phyloP scores from a whole-genome alignment of 1,284 basidiomycete species.

The Tilletiaria anomala region DNA sequence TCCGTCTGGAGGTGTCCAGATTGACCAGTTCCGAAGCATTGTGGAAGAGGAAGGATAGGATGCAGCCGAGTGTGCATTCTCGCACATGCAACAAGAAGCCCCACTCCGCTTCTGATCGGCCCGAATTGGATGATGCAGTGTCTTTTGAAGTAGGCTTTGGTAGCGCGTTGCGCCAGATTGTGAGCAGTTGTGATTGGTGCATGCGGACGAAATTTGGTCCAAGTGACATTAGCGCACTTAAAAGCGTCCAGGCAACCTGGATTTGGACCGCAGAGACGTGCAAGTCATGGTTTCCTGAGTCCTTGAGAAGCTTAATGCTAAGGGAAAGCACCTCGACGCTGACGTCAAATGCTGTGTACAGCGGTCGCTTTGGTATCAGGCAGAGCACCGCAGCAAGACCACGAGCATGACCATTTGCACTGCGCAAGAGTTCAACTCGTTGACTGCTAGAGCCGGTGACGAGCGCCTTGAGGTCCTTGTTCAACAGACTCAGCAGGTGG shows the following conservation, averaged over 20 bases:
- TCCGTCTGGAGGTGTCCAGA: slow-evolving; percentile 62
- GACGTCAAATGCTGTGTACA: slow-evolving; percentile 90
- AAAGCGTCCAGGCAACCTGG: slow-evolving; percentile 84
- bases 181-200: slow-evolving; percentile 78
- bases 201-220: slow-evolving; percentile 84
- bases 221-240: slow-evolving; percentile 77
- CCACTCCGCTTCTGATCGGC: slow-evolving; percentile 55
- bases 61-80: slow-evolving; percentile 75
- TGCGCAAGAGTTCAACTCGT: slow-evolving; percentile 56
- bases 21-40: slow-evolving; percentile 56
- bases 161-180: slow-evolving; percentile 90
- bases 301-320: slow-evolving; percentile 75
- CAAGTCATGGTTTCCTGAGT: slow-evolving; percentile 77
- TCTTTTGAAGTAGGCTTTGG: slow-evolving; percentile 83
- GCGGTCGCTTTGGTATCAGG: slow-evolving; percentile 66
- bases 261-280: slow-evolving; percentile 68
- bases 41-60: slow-evolving; percentile 71
- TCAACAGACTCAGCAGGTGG: slow-evolving; percentile 58
- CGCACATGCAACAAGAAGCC: slow-evolving; percentile 78
- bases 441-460: slow-evolving; percentile 20
- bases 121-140: slow-evolving; percentile 52
- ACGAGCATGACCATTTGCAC: slow-evolving; percentile 73
- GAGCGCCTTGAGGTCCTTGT: slow-evolving; percentile 56
- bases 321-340: slow-evolving; percentile 79
- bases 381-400: slow-evolving; percentile 76